phyloP scores from a whole-genome alignment of 2,329 filamentous ascomycete species.

The Monosporascus sp. region DNA sequence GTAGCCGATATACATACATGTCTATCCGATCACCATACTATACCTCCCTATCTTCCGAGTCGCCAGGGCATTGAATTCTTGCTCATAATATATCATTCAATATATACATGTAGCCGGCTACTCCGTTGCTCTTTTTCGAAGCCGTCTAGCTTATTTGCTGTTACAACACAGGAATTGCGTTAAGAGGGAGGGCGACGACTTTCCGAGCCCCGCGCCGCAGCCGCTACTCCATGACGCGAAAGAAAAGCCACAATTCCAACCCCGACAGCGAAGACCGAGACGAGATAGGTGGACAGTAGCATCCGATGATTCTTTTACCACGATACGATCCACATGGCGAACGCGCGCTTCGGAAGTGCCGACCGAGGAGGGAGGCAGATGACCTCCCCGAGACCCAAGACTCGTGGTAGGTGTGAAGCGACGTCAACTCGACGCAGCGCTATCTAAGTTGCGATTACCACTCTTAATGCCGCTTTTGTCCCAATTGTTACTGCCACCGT shows the following conservation, averaged over 20 bases:
- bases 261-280: not conserved
- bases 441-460: too few relatives aligned
- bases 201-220: constrained; percentile 11
- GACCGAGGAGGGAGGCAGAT: constrained; percentile 28
- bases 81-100: too few relatives aligned
- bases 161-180: constrained; percentile 12
- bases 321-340: constrained; percentile 22
- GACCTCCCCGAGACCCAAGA: constrained; percentile 31
- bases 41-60: too few relatives aligned
- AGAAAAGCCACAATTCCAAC: not conserved
- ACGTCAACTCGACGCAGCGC: too few relatives aligned
- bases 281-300: not conserved
- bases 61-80: too few relatives aligned
- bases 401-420: constrained; percentile 24
- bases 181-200: constrained; percentile 18
- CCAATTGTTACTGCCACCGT: constrained; percentile 9
- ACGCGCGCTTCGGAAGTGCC: constrained; percentile 26
- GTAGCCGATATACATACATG: not conserved
- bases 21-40: too few relatives aligned
- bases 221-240: constrained; percentile 5
- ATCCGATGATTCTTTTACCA: constrained; percentile 3
- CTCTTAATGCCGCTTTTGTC: not conserved
- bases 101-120: too few relatives aligned
- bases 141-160: constrained; percentile 1
- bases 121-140: not conserved